Evolutionary conservation across 2,329 filamentous ascomycete genomes (phyloP).

Genomic region (Chrysoporthe deuterocubensis): DNA sequence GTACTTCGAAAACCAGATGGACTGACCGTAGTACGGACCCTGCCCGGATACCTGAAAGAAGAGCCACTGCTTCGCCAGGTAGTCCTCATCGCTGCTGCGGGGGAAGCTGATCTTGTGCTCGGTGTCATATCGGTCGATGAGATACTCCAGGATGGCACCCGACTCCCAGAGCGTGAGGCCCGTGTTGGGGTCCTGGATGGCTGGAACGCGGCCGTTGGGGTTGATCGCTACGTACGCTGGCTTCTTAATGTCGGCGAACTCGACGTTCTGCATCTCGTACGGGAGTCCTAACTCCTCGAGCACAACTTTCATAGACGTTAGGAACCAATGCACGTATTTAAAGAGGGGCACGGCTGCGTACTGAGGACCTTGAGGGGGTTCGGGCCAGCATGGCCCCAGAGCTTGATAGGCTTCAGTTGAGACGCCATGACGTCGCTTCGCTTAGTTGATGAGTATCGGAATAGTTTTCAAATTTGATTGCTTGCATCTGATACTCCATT

Average conservation of each 20-base stretch:
- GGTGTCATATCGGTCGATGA: slow-evolving; percentile 50
- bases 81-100: slow-evolving; percentile 39
- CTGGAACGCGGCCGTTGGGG: slow-evolving; percentile 22
- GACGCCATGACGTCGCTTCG: slow-evolving; percentile 18
- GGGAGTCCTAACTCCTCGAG: slow-evolving; percentile 39
- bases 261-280: slow-evolving; percentile 33
- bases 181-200: slow-evolving; percentile 44
- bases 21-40: slow-evolving; percentile 49
- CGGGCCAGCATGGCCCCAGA: slow-evolving; percentile 35
- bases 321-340: no score
- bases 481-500: neutral
- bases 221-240: slow-evolving; percentile 15
- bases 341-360: neutral
- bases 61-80: slow-evolving; percentile 46
- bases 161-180: slow-evolving; percentile 53
- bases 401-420: slow-evolving; percentile 37
- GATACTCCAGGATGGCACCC: slow-evolving; percentile 54
- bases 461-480: neutral
- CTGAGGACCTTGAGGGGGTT: slow-evolving; percentile 38
- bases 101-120: slow-evolving; percentile 46
- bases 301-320: slow-evolving; percentile 28
- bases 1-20: slow-evolving; percentile 37
- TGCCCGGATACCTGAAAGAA: slow-evolving; percentile 49
- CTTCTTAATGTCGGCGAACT: slow-evolving; percentile 24
- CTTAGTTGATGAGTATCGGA: neutral